Evolutionary conservation across 148 eudicot species (phyloP).

Genomic region (Diospyros kaki): DNA sequence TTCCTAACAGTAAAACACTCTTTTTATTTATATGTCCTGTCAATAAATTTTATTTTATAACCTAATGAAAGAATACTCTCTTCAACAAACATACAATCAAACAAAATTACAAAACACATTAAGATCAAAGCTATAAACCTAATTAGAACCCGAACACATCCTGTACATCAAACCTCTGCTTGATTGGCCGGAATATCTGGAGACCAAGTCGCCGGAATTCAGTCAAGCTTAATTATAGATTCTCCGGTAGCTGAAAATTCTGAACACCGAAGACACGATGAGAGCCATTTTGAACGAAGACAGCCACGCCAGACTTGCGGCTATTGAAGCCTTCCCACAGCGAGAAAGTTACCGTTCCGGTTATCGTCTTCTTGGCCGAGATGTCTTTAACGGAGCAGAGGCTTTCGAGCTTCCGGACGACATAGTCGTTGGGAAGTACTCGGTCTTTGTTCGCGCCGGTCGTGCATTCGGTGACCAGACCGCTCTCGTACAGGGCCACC

Average conservation of each 20-base stretch:
- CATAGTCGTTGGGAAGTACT: conserved; percentile 67
- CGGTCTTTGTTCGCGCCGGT: conserved; percentile 64
- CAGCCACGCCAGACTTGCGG: conserved; percentile 49
- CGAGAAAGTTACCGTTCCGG: conserved; percentile 50
- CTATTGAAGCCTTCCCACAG: conserved; percentile 66
- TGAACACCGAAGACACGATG: conserved; percentile 69
- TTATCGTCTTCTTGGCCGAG: conserved; percentile 51
- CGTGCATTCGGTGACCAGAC: conserved; percentile 50
- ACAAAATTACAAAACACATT: too few relatives aligned
- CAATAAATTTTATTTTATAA: too few relatives aligned
- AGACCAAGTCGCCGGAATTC: too few relatives aligned
- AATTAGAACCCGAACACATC: too few relatives aligned
- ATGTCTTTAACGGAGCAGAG: conserved; percentile 56
- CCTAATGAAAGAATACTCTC: too few relatives aligned
- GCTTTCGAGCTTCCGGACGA: conserved; percentile 64
- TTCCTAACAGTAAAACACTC: too few relatives aligned
- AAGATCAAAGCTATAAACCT: too few relatives aligned
- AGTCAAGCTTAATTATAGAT: conserved; percentile 18
- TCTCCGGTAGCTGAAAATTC: conserved; percentile 43
- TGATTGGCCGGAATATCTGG: too few relatives aligned
- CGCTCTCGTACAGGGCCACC: conserved; percentile 73
- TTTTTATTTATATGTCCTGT: too few relatives aligned
- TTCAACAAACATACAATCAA: too few relatives aligned
- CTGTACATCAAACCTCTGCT: too few relatives aligned
- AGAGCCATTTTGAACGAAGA: conserved; percentile 53